A percentile compares a stretch with the other conserved stretches of the same genome.
Conservation (phyloP, 2,329 filamentous ascomycete species). For the Colletotrichum trifolii region DNA sequence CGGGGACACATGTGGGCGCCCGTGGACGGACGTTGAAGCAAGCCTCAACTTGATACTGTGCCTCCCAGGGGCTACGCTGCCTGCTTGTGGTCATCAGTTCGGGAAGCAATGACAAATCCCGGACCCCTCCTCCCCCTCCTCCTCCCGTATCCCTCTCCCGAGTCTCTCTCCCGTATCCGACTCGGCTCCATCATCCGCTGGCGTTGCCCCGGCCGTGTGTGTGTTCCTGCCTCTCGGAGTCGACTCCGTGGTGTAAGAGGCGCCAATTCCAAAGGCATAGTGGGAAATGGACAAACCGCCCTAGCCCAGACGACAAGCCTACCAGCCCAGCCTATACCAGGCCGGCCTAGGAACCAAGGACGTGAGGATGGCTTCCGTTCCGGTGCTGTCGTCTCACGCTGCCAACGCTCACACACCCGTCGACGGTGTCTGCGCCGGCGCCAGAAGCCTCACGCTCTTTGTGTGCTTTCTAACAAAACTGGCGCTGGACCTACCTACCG, state of each 20-base stretch:
- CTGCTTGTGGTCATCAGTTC: neutral
- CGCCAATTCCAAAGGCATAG: neutral
- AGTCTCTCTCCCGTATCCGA: neutral
- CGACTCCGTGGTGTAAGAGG: conserved; percentile 11
- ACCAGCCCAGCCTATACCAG: neutral
- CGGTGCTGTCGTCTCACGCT: conserved; percentile 2
- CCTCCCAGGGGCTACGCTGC: neutral
- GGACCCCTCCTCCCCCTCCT: neutral
- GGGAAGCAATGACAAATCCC: conserved; percentile 15
- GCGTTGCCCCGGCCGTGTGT: too few relatives aligned
- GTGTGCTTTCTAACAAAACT: neutral
- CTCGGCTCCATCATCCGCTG: neutral
- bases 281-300: neutral
- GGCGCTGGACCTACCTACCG: conserved; percentile 3
- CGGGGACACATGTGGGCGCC: conserved; percentile 1
- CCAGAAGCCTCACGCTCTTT: neutral
- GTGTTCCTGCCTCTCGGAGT: conserved; percentile 7
- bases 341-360: neutral
- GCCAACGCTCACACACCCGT: conserved; percentile 31
- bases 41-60: neutral
- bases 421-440: conserved; percentile 17
- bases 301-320: neutral
- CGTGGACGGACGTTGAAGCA: conserved; percentile 15
- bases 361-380: conserved; percentile 8
- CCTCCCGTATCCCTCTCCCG: neutral